Evolutionary conservation across 202 grass and related monocot species (phyloP), one percentile per base, ranked within the genome.

Genomic region (Zoysia matrella): DNA sequence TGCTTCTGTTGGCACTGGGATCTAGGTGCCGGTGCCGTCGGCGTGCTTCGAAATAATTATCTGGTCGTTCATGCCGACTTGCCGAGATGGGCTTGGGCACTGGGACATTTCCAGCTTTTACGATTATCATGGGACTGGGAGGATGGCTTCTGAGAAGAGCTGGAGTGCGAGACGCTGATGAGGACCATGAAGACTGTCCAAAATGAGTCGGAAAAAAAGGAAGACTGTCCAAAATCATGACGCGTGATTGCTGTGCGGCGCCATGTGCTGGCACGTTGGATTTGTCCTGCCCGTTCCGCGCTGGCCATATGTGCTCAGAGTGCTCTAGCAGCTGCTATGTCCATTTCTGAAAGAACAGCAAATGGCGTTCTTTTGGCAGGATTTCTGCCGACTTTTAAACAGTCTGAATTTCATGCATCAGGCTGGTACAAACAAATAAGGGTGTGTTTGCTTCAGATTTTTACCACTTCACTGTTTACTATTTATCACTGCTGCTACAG

Each of bases 181-280:
- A 55, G 39, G 62, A 12, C 2, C 41, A 44, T 11, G 30, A 46
- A 53, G 71, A 15, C 22, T 22, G 22, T 22, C 22, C 22, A 22
- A 22, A 22, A 22, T 22, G 22, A 22, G 22, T 22, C 22, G 22
- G 22, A 22, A 22, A 22, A 22, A 22, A 22, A 22, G 22, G 22
- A 22, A 22, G 22, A 15, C 55, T 45, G 14, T 39, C 1, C 49
- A 65, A 75, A 68, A 64, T 64, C 2, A 11, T 41, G 13, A 11
- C 66, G 58, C 60, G 60, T 73, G 87, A 66, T 60, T 55, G 63
- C 14, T 61, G 69, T 39, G 8, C 6, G 51, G 66, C 66, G 85
- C 57, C 66, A 76, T 80, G 87, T 76, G 82, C 71, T 12, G 15
- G 45, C 74, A 16, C 76, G 49, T 44, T 84, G 3, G n/a, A 47